phyloP scores from a whole-genome alignment of 352 stramenopile genomes.

The Thalassiosira exigua region DNA sequence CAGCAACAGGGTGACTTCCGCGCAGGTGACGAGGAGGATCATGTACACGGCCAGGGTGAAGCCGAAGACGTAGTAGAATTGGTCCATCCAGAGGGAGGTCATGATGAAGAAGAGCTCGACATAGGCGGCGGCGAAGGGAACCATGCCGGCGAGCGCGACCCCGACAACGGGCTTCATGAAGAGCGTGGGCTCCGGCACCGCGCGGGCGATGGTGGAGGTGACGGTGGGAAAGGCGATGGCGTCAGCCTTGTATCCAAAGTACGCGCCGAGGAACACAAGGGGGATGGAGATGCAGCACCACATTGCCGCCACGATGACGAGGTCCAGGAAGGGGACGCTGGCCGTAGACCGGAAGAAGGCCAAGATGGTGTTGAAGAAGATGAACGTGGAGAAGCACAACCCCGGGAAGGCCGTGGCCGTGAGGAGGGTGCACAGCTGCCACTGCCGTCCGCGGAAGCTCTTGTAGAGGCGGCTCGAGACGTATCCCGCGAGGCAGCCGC shows the following conservation, averaged over 20 bases:
- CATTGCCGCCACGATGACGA: constrained; percentile 95
- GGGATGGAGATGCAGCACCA: constrained; percentile 98
- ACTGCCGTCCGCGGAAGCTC: constrained; percentile 95
- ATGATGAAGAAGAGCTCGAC: constrained; percentile 99
- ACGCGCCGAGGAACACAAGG: constrained; percentile 98
- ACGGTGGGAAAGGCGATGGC: constrained; percentile 85
- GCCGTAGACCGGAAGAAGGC: constrained; percentile 81
- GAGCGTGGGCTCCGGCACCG: constrained; percentile 91
- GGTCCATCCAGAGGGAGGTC: constrained; percentile 97
- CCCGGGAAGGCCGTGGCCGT: constrained; percentile 95
- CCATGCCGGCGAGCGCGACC: constrained; percentile 95
- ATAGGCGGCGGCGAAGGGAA: constrained; percentile 99
- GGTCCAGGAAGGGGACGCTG: constrained; percentile 94
- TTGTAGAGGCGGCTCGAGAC: constrained; percentile 96
- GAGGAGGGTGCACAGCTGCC: constrained; percentile 96
- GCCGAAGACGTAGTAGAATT: constrained; percentile 99
- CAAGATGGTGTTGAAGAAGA: constrained; percentile 96
- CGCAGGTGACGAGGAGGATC: constrained; percentile 97
- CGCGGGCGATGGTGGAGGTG: constrained; percentile 87
- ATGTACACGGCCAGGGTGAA: constrained; percentile 98
- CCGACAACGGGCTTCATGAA: constrained; percentile 94
- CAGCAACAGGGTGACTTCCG: constrained; percentile 99
- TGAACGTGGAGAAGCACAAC: constrained; percentile 93
- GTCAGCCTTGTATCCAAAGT: constrained; percentile 91
- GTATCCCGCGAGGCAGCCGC: constrained; percentile 96